Base-by-base conservation (phyloP, 768 basidiomycete species). In the Russula compacta region DNA sequence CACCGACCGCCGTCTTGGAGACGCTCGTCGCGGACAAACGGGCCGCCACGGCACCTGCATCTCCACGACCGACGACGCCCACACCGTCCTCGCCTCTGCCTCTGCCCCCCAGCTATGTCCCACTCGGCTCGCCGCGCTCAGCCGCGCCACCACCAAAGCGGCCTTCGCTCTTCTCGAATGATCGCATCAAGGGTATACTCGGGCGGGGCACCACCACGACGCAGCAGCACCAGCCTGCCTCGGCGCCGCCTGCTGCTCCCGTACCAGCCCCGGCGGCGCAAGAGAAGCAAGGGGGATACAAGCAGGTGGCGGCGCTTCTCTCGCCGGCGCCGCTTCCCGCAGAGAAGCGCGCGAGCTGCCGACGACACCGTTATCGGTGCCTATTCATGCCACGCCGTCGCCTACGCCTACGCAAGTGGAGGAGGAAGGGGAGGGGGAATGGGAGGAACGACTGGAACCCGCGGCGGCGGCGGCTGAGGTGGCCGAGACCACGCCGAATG, bases 11-110 rank as follows among this genome's bases (percentile, higher is more conserved):
- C 17, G 90, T 92, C 83, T 81, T 97, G 21, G 89, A 91, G 73
- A 90, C 84, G 10, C 83, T 97, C 56, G 84, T 95, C 59, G 77
- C 83, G 49, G 93, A 95, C 74, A 92, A 94, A 71, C 66, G 54
- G 2, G 52, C 57, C 32, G 17, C 38, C 11, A 47, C 6, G 7
- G 39, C 36, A 9, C 39, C 51, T 8, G 0, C 36, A 1, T 43
- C 56, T 29, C 51, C 56, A 19, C 50, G 44, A 3, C 61, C 61
- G 17, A n/a, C 56, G 36, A 53, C 50, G 6, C 56, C 61, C 4
- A 48, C 17, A 33, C 63, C 59, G 0, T 42, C 46, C 9, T 53
- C 56, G 33, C 59, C 63, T 0, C 36, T 60, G 8, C 58, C 65
- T n/a, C n/a, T 64, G 6, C 63, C 63, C 2, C 53, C 65, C 9